A percentile compares a stretch with the other conserved stretches of the same genome.
phyloP scores from a whole-genome alignment of 2,329 filamentous ascomycete genomes.

The Claviceps maximensis region DNA sequence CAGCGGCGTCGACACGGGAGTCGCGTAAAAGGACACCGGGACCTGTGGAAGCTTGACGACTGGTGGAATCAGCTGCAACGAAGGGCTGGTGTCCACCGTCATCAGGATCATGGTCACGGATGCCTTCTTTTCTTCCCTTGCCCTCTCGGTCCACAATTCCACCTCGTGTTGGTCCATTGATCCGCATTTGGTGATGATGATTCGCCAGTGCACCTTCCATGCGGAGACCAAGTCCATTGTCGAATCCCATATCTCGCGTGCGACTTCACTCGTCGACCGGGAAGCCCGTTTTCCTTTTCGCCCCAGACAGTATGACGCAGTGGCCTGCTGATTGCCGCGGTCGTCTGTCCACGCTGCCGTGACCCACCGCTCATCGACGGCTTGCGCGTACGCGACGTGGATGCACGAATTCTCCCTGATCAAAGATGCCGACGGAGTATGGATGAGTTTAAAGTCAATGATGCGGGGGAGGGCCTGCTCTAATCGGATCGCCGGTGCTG shows the following conservation, averaged over 20 bases:
- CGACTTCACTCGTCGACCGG: conserved; percentile 47
- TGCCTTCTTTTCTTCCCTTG: conserved; percentile 36
- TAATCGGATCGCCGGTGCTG: conserved; percentile 58
- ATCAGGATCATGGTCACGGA: conserved; percentile 45
- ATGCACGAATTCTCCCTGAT: conserved; percentile 69
- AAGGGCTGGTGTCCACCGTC: conserved; percentile 51
- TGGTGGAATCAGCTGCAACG: conserved; percentile 48
- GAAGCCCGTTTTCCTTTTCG: conserved; percentile 40
- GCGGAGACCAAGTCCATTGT: conserved; percentile 59
- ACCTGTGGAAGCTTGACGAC: conserved; percentile 33
- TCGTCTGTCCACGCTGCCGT: conserved; percentile 73
- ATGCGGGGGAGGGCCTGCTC: conserved; percentile 55
- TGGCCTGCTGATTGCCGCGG: conserved; percentile 58
- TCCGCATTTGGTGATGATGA: conserved; percentile 61
- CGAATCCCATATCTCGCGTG: conserved; percentile 64
- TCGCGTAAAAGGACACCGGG: conserved; percentile 38
- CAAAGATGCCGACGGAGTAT: conserved; percentile 56
- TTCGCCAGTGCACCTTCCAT: conserved; percentile 62
- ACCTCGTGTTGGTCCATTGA: conserved; percentile 54
- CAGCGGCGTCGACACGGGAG: conserved; percentile 57
- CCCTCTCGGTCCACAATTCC: conserved; percentile 42
- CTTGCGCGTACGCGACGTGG: conserved; percentile 67
- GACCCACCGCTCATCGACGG: conserved; percentile 64
- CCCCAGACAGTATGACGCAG: conserved; percentile 58
- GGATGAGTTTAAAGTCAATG: conserved; percentile 61